A percentile compares a stretch with the other conserved stretches of the same genome.
Evolutionary conservation across 192 early-diverging fungal genomes (phyloP).

Genomic region (Borealophlyctis nickersoniae): DNA sequence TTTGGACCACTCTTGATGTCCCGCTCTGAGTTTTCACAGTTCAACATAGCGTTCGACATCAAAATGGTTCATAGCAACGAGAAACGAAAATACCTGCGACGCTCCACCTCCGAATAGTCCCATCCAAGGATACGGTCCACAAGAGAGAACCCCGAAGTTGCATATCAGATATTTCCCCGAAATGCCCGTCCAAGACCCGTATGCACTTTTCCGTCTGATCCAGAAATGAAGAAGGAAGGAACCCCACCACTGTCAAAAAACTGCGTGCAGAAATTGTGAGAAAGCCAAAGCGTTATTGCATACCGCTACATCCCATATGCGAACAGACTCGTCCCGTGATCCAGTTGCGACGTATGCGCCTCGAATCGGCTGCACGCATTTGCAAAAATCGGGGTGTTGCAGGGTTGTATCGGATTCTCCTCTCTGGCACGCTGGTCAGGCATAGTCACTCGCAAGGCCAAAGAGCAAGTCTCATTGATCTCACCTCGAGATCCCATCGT

Average conservation of each 20-base stretch:
- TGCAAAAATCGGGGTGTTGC: conserved; percentile 81
- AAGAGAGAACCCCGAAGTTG: conserved; percentile 56
- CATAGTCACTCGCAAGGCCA: no score
- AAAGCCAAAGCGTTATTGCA: no score
- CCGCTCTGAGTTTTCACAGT: neutral
- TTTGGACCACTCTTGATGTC: conserved; percentile 7
- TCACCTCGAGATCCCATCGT: conserved; percentile 81
- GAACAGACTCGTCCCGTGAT: conserved; percentile 77
- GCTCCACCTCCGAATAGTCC: conserved; percentile 80
- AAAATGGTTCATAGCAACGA: neutral
- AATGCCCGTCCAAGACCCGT: conserved; percentile 80
- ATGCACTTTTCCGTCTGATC: conserved; percentile 70
- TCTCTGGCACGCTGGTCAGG: no score
- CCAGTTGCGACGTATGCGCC: conserved; percentile 79
- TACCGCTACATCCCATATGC: conserved; percentile 87
- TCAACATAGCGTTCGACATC: neutral
- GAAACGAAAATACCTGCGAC: conserved; percentile 29
- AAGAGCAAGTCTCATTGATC: no score
- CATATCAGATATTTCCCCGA: conserved; percentile 80
- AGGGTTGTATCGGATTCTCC: conserved; percentile 68
- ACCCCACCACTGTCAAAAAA: no score
- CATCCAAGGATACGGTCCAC: conserved; percentile 80
- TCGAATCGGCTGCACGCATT: conserved; percentile 49
- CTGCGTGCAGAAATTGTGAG: no score
- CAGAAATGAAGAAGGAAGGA: no score